A percentile compares a stretch with the other conserved stretches of the same genome.
Evolutionary conservation across 1,284 basidiomycete species (phyloP).

Genomic region (Trametes polyzona): DNA sequence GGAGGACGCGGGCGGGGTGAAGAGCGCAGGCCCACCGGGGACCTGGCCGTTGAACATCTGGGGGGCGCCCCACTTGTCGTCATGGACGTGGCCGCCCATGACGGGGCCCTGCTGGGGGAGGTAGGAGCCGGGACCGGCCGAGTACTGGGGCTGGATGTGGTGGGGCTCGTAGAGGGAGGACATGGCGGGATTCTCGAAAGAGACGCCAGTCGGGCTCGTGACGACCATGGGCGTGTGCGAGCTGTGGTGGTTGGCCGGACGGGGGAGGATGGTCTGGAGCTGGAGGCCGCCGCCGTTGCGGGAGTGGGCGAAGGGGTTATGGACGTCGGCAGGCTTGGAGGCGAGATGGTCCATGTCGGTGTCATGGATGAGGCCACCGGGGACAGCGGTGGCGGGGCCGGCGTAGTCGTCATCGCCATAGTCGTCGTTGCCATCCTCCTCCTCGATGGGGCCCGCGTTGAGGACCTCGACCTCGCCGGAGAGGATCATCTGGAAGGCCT

Average conservation of each 20-base stretch:
- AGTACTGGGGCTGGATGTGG: conserved; percentile 27
- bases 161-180: conserved; percentile 39
- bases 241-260: conserved; percentile 23
- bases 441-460: conserved; percentile 52
- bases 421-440: conserved; percentile 52
- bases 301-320: conserved; percentile 36
- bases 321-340: conserved; percentile 26
- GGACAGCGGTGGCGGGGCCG: conserved; percentile 29
- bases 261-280: conserved; percentile 37
- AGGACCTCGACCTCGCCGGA: conserved; percentile 71
- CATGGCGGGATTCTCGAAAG: conserved; percentile 43
- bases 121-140: conserved; percentile 23
- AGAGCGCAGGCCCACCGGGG: conserved; percentile 36
- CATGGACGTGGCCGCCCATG: conserved; percentile 19
- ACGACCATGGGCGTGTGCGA: conserved; percentile 39
- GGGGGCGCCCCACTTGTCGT: conserved; percentile 30
- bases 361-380: conserved; percentile 14
- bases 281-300: conserved; percentile 27
- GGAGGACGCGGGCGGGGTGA: conserved; percentile 40
- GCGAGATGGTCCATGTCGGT: conserved; percentile 27
- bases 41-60: conserved; percentile 37
- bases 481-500: conserved; percentile 72
- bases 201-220: conserved; percentile 36
- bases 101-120: conserved; percentile 26
- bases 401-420: conserved; percentile 42